phyloP scores from a whole-genome alignment of 352 stramenopile species.

The Hyaloperonospora brassicae region DNA sequence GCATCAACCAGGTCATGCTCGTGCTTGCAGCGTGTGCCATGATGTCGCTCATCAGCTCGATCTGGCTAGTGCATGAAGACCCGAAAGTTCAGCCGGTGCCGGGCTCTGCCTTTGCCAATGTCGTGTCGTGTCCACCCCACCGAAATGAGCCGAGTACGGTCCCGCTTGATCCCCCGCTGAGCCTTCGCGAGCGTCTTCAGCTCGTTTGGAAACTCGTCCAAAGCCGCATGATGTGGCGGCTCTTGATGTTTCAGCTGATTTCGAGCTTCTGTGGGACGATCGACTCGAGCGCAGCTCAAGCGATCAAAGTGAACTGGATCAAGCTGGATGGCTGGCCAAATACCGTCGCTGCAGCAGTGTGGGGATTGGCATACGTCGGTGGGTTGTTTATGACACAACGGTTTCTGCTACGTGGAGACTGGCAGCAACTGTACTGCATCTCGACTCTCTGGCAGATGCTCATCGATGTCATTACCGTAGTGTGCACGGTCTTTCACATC shows the following conservation, averaged over 20 bases:
- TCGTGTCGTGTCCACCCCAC: slow-evolving; percentile 4
- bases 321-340: slow-evolving; percentile 43
- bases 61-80: slow-evolving; percentile 57
- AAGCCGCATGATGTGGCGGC: slow-evolving; percentile 64
- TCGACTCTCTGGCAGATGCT: slow-evolving; percentile 46
- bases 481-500: slow-evolving; percentile 44
- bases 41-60: slow-evolving; percentile 35
- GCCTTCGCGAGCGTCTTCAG: slow-evolving; percentile 25
- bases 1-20: slow-evolving; percentile 27
- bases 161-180: slow-evolving; percentile 9
- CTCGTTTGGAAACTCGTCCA: slow-evolving; percentile 60
- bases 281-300: slow-evolving; percentile 33
- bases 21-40: slow-evolving; percentile 29
- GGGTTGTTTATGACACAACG: slow-evolving; percentile 49
- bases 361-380: slow-evolving; percentile 42
- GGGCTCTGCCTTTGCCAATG: slow-evolving; percentile 12
- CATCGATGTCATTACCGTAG: slow-evolving; percentile 43
- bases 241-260: slow-evolving; percentile 60
- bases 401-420: slow-evolving; percentile 48
- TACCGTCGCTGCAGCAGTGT: slow-evolving; percentile 37
- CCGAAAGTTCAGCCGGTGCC: slow-evolving; percentile 8
- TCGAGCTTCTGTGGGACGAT: slow-evolving; percentile 50
- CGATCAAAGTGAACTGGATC: slow-evolving; percentile 58
- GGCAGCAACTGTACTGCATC: slow-evolving; percentile 42
- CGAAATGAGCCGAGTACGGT: slow-evolving; percentile 1